phyloP scores from a whole-genome alignment of 805 yeast species.

The fission yeast (Schizosaccharomyces pombe) region DNA sequence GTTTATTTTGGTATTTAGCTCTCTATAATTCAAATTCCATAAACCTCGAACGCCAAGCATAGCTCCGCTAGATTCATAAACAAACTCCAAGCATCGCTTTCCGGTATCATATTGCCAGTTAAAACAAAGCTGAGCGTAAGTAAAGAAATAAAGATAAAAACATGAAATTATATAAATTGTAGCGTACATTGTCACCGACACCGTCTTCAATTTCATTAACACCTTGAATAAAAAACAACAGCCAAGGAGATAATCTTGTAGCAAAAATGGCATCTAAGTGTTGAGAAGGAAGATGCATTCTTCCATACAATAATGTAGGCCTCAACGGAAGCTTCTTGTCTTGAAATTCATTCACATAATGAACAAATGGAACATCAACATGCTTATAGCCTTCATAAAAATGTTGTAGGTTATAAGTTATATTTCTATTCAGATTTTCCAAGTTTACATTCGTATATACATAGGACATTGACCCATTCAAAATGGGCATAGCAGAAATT shows the following conservation, averaged over 20 bases:
- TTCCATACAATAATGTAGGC: slow-evolving; percentile 45
- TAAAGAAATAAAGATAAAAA: not conserved
- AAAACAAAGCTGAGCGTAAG: slow-evolving; percentile 28
- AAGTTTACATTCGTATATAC: slow-evolving; percentile 28
- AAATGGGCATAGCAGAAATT: slow-evolving; percentile 12
- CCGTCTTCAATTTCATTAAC: not conserved
- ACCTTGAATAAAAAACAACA: slow-evolving; percentile 24
- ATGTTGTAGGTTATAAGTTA: slow-evolving; percentile 24
- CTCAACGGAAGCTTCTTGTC: slow-evolving; percentile 9
- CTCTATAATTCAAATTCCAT: slow-evolving; percentile 26
- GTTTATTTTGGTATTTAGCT: not conserved
- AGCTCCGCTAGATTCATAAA: slow-evolving; percentile 66
- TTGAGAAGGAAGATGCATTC: slow-evolving; percentile 70
- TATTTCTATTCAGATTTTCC: slow-evolving; percentile 32
- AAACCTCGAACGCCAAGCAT: slow-evolving; percentile 60
- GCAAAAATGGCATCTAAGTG: slow-evolving; percentile 72
- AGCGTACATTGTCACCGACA: not conserved
- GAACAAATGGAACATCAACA: slow-evolving; percentile 10
- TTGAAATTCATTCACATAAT: slow-evolving; percentile 12
- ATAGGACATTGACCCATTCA: slow-evolving; percentile 69
- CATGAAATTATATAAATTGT: not conserved
- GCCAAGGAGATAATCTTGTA: slow-evolving; percentile 30
- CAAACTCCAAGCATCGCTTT: slow-evolving; percentile 41
- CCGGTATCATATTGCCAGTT: slow-evolving; percentile 45
- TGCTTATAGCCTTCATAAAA: slow-evolving; percentile 12